Percentiles rank a stretch among this genome's conserved stretches.
Conservation (phyloP, 225 moss, liverwort and hornwort genomes). For the Rhytidiadelphus loreus region DNA sequence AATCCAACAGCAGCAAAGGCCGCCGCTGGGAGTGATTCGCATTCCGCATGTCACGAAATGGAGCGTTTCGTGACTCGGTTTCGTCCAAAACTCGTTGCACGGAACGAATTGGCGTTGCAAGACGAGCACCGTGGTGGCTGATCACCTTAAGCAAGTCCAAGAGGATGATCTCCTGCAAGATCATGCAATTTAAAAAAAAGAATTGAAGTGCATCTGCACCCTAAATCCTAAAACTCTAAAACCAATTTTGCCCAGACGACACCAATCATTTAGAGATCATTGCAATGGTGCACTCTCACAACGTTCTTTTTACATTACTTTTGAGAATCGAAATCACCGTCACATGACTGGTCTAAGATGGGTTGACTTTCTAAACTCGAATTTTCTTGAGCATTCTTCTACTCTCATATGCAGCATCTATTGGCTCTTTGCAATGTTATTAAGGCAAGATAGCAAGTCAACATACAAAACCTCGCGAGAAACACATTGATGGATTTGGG, state of each 20-base stretch:
- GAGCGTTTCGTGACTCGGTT: constrained; percentile 47
- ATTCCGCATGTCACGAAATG: constrained; percentile 39
- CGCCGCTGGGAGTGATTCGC: constrained; percentile 32
- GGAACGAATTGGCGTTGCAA: constrained; percentile 95
- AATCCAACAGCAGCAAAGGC: constrained; percentile 55
- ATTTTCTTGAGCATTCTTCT: background rate
- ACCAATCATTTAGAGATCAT: background rate
- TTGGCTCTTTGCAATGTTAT: background rate
- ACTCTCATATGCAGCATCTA: background rate
- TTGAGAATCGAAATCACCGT: background rate
- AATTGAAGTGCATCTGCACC: background rate
- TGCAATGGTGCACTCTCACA: background rate
- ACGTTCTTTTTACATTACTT: background rate
- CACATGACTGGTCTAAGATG: background rate
- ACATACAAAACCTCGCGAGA: background rate
- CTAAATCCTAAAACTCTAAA: background rate
- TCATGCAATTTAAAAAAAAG: background rate
- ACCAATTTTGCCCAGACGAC: background rate
- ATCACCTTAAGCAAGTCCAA: constrained; percentile 84
- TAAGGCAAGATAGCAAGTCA: background rate
- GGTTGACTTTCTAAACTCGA: background rate
- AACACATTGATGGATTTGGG: background rate
- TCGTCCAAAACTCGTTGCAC: constrained; percentile 93
- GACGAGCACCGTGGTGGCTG: constrained; percentile 88
- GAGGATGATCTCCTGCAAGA: constrained; percentile 77